Base-by-base conservation (phyloP, 2,329 filamentous ascomycete species). In the Xylaria multiplex region DNA sequence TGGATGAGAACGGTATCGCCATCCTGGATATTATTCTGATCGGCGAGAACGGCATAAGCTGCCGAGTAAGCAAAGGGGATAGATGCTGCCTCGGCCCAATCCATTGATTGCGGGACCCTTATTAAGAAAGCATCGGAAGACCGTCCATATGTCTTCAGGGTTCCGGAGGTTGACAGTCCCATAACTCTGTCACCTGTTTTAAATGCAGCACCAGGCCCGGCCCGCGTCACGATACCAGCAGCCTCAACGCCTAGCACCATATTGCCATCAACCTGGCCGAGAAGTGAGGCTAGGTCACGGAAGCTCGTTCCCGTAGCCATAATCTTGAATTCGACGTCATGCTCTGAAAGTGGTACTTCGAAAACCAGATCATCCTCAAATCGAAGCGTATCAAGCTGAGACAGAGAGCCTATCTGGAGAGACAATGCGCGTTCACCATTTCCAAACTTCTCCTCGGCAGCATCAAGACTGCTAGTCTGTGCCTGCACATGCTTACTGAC, bases 241-340 rank as follows among this genome's bases (percentile, higher is more conserved):
- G 66, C 70, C 48, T 72, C 72, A 7, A 68, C 16, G 1, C 65
- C 65, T 22, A 64, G 68, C 64, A 65, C 35, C 14, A 64, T 13
- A 62, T 67, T 59, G 11, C 65, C 62, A 22, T 66, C 50, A 8
- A 62, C 11, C 55, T 68, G 65, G 0, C 70, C 71, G 2, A 67
- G 60, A 2, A 61, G 62, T 2, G 64, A 30, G 0, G 68, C 55
- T 5, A 74, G 30, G 46, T 75, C 72, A 52, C 57, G 45, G 46
- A 63, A 62, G 46, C 63, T 71, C 32, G 71, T n/a, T 3, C 71
- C 70, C 14, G 59, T 62, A 8, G 73, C 72, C 63, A 63, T 67
- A 14, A 62, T 53, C 35, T 68, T 62, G 27, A 75, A 71, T 22
- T 74, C 71, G 48, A 75, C 69, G 8, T 74, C 72, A n/a, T 67